Conservation (phyloP, 306 rosid genomes). For the Rosa persica region DNA sequence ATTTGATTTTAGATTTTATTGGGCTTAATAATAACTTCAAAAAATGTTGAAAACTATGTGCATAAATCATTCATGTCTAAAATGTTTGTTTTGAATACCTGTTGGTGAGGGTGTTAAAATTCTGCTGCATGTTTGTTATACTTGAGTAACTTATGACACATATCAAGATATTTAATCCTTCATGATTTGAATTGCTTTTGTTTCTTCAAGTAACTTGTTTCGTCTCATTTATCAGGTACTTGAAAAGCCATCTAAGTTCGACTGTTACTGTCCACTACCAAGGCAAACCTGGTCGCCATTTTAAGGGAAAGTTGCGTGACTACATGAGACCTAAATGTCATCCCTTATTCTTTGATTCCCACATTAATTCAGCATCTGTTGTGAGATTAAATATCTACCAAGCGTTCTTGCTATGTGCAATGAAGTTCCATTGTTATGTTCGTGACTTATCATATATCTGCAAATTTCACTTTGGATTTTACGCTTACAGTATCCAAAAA, state of each 20-base stretch:
- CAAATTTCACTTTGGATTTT: conserved; percentile 42
- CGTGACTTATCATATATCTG: conserved; percentile 59
- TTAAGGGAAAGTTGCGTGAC: conserved; percentile 54
- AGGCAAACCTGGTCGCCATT: conserved; percentile 51
- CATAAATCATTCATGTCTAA: neutral
- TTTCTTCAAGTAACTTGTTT: conserved; percentile 29
- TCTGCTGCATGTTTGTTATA: neutral
- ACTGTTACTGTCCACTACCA: conserved; percentile 75
- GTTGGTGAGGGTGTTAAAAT: neutral
- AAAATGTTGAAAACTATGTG: neutral
- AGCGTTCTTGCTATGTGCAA: conserved; percentile 66
- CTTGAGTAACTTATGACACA: neutral
- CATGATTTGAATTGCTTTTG: neutral
- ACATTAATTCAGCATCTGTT: conserved; percentile 77
- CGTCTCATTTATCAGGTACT: conserved; percentile 59
- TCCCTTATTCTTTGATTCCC: conserved; percentile 79
- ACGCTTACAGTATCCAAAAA: conserved; percentile 39
- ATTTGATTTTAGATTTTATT: conserved; percentile 1
- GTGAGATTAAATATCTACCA: conserved; percentile 80
- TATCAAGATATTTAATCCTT: neutral
- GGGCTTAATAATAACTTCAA: neutral
- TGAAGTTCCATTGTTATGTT: conserved; percentile 82
- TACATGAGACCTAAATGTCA: conserved; percentile 84
- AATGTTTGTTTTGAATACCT: neutral
- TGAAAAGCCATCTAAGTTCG: conserved; percentile 63